Conservation (phyloP, 805 yeast species). For the Metschnikowia koreensis region DNA sequence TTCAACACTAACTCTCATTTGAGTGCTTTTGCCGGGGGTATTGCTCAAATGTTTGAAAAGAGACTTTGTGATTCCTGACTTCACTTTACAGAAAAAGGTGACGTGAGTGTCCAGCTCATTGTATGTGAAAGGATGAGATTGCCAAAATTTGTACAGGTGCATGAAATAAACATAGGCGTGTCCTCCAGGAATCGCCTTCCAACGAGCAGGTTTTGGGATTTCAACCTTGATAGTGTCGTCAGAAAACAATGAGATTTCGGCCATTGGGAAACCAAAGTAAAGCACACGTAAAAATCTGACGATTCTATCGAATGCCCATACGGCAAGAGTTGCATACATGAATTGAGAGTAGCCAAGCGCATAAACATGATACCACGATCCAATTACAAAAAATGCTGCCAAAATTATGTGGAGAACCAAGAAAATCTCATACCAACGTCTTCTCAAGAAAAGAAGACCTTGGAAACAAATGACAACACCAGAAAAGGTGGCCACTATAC, state of each 20-base stretch:
- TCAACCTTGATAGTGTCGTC: slow-evolving; percentile 49
- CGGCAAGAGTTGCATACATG: slow-evolving; percentile 51
- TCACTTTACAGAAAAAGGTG: slow-evolving; percentile 34
- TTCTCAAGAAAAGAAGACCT: slow-evolving; percentile 19
- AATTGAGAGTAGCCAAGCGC: slow-evolving; percentile 29
- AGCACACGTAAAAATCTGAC: slow-evolving; percentile 32
- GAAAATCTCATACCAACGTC: slow-evolving; percentile 25
- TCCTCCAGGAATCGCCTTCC: slow-evolving; percentile 55
- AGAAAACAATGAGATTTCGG: slow-evolving; percentile 32
- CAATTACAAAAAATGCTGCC: slow-evolving; percentile 22
- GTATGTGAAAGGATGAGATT: slow-evolving; percentile 61
- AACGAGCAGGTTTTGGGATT: slow-evolving; percentile 45
- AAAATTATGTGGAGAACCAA: slow-evolving; percentile 23
- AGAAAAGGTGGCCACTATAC: slow-evolving; percentile 10
- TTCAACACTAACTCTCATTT: slow-evolving; percentile 44
- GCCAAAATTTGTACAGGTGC: slow-evolving; percentile 54
- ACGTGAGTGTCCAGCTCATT: slow-evolving; percentile 20
- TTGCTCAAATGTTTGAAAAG: slow-evolving; percentile 26
- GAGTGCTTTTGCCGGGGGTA: slow-evolving; percentile 27
- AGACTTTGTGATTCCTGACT: slow-evolving; percentile 37
- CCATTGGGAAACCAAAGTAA: slow-evolving; percentile 36
- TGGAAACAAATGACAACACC: slow-evolving; percentile 17
- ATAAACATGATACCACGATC: slow-evolving; percentile 20
- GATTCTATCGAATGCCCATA: slow-evolving; percentile 56
- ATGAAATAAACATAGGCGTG: slow-evolving; percentile 58